phyloP scores from a whole-genome alignment of 2,329 filamentous ascomycete species.

The Venturiaceae sp. region DNA sequence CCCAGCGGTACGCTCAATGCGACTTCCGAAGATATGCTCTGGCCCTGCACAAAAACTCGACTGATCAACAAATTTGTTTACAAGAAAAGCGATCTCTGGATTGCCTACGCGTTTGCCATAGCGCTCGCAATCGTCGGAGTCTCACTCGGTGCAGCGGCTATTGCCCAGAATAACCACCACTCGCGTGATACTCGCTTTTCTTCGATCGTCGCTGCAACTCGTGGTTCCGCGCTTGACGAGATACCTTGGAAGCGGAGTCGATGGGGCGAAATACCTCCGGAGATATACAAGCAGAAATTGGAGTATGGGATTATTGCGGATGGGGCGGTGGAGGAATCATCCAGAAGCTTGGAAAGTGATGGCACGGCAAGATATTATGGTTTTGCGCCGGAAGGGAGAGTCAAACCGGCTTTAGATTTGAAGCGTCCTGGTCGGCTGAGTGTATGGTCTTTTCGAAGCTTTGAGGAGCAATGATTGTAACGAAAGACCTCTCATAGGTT shows the following conservation, averaged over 20 bases:
- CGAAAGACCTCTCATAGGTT: too few relatives aligned
- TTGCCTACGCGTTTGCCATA: slow-evolving; percentile 25
- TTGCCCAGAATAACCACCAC: slow-evolving; percentile 22
- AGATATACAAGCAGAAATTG: background rate
- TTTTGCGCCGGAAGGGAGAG: background rate
- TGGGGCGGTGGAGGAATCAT: background rate
- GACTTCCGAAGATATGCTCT: background rate
- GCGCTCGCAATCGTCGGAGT: slow-evolving; percentile 19
- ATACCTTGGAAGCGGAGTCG: background rate
- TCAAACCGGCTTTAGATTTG: background rate
- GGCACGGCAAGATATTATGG: background rate
- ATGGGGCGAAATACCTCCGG: background rate
- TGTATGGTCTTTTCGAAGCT: background rate
- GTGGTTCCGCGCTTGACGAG: slow-evolving; percentile 24
- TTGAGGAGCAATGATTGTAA: background rate
- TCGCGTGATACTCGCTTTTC: slow-evolving; percentile 25
- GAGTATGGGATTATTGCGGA: background rate
- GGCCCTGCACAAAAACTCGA: slow-evolving; percentile 14
- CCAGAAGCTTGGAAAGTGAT: background rate
- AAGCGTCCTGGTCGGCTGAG: background rate
- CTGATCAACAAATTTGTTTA: slow-evolving; percentile 22
- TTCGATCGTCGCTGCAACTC: slow-evolving; percentile 26
- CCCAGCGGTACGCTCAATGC: background rate
- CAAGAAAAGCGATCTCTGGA: slow-evolving; percentile 21
- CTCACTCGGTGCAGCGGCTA: slow-evolving; percentile 21